These are phyloP conservation scores for Skeletonema costatum DNA, from an alignment of 108 stramenopile species.

Conservation along the genomic window DNA sequence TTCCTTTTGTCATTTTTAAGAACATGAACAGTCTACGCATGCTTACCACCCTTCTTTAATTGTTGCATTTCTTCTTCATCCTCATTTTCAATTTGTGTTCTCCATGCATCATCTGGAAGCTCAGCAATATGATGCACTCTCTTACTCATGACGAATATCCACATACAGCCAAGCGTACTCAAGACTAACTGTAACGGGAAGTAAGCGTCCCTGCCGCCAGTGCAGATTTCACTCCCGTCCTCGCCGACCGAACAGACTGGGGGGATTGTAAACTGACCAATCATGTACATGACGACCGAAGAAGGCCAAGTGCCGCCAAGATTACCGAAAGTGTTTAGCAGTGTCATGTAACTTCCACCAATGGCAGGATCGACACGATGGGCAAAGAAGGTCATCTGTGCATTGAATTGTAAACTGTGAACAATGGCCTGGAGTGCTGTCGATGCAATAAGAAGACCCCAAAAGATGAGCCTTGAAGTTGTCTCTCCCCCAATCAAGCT, in stretches of 20 bases:
- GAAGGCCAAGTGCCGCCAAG: conserved; percentile 94
- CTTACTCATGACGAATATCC: conserved; percentile 70
- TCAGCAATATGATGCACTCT: conserved; percentile 63
- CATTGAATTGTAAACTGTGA: conserved; percentile 92
- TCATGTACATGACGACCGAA: conserved; percentile 79
- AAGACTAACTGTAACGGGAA: conserved; percentile 66
- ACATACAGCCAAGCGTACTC: conserved; percentile 68
- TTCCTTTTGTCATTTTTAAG: background rate
- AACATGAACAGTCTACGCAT: background rate
- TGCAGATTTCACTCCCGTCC: conserved; percentile 50
- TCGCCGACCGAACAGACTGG: conserved; percentile 43
- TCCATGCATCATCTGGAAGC: conserved; percentile 87
- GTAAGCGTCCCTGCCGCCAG: conserved; percentile 78
- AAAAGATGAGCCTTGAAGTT: conserved; percentile 57
- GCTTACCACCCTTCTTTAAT: conserved; percentile 31
- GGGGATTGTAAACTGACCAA: conserved; percentile 60
- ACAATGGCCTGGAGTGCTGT: conserved; percentile 91
- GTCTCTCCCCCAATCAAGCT: conserved; percentile 27
- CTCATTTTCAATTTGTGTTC: conserved; percentile 77
- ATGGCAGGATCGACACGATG: conserved; percentile 95
- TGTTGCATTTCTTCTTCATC: conserved; percentile 33
- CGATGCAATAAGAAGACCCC: conserved; percentile 70
- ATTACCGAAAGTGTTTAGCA: conserved; percentile 97
- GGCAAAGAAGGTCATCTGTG: conserved; percentile 99
- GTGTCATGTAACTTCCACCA: conserved; percentile 99